Evolutionary conservation across 106 monocot genomes (phyloP).

Genomic region (Allium cepa): DNA sequence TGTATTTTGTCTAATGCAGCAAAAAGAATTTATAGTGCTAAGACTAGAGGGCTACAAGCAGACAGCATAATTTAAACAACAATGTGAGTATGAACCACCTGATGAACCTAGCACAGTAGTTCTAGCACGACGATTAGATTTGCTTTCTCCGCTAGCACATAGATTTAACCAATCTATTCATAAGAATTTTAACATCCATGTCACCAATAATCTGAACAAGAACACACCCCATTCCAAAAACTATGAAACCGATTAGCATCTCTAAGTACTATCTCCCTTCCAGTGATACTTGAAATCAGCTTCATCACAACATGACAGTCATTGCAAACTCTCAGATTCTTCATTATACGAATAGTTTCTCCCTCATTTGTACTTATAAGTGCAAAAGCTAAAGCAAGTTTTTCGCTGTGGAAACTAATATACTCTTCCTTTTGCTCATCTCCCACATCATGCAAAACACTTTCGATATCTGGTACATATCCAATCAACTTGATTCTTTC

Average conservation of each 20-base stretch:
- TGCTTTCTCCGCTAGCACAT: no score
- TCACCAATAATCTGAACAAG: conserved; percentile 51
- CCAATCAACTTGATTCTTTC: conserved; percentile 37
- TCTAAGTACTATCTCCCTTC: conserved; percentile 35
- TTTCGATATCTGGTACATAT: conserved; percentile 31
- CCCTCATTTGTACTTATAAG: conserved; percentile 25
- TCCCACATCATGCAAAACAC: conserved; percentile 48
- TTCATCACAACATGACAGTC: conserved; percentile 57
- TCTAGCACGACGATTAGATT: no score
- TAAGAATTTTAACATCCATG: neutral
- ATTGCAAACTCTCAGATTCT: conserved; percentile 51
- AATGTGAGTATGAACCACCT: no score
- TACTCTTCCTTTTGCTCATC: conserved; percentile 50
- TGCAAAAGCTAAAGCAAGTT: conserved; percentile 41
- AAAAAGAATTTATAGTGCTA: no score
- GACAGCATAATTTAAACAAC: no score
- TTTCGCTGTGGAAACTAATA: conserved; percentile 53
- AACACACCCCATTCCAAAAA: conserved; percentile 33
- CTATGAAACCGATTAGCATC: conserved; percentile 46
- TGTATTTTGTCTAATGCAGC: no score
- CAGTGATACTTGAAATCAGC: conserved; percentile 32
- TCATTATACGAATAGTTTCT: conserved; percentile 35
- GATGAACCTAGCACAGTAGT: no score
- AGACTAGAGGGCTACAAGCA: no score
- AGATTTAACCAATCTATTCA: no score